Evolutionary conservation across 768 basidiomycete genomes (phyloP), one percentile per base, ranked within the genome.

Genomic region (Naganishia vishniacii): DNA sequence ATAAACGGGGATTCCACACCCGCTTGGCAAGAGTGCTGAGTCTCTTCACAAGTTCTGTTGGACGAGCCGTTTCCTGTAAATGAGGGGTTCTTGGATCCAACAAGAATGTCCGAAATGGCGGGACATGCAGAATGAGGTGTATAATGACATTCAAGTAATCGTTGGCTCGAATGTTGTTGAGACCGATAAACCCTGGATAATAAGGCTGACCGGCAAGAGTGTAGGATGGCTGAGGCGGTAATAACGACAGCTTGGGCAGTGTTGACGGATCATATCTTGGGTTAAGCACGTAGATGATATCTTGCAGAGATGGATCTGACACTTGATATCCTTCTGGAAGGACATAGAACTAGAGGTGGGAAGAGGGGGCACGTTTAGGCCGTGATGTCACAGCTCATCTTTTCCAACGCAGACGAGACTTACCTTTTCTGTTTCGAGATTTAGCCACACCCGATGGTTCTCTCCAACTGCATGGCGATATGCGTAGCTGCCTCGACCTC

Each of bases 111-210:
- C 95, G 87, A 65, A 99, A 79, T 1, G 92, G 91, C 23, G 87
- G 81, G 61, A 98, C 85, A 76, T 99, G 95, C 25, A 95, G 83
- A 42, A 99, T 83, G 15, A 90, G 84, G 68, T 98, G 93, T 56
- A 98, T 88, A 72, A 98, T 85, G 67, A 95, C 93, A 75, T 98
- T 99, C 84, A 95, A 87, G 74, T 95, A 91, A 75, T 97, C 94
- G 77, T 98, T 94, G 71, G 84, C 81, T 78, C 95, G 94, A 81
- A 99, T 94, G 76, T 99, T 91, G 81, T 99, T 98, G 56, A 99
- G 81, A 48, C 95, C 95, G 73, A 98, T 85, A 77, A 89, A 97
- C 1, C 95, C 95, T 59, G 93, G 88, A 49, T 88, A 79, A 78
- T 98, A 99, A 26, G 89, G 83, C 67, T 85, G 86, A 46, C 84